These are phyloP conservation scores for Choanephora cucurbitarum DNA, from an alignment of 371 early-diverging fungal species.

Conservation along the genomic window DNA sequence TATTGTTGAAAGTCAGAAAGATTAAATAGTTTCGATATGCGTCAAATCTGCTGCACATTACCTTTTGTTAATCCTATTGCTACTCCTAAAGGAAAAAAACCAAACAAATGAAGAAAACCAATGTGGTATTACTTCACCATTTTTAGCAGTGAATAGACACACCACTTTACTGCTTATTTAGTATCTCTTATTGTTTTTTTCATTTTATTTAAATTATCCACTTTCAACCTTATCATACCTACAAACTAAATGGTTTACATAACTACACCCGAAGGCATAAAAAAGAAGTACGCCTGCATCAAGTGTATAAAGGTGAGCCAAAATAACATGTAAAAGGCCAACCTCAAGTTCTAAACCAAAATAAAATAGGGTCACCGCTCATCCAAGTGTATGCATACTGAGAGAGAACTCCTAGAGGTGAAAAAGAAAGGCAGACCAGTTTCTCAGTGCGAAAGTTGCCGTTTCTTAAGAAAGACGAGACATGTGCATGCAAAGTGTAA, in stretches of 20 bases:
- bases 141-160: slow-evolving; percentile 9
- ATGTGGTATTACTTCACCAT: slow-evolving; percentile 30
- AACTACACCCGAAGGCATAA: slow-evolving; percentile 34
- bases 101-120: slow-evolving; percentile 6
- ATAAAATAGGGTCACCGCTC: slow-evolving; percentile 63
- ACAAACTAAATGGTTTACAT: slow-evolving; percentile 29
- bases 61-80: no score
- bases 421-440: slow-evolving; percentile 79
- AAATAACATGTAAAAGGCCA: background rate
- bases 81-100: no score
- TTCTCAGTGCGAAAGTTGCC: slow-evolving; percentile 74
- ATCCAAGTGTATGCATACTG: slow-evolving; percentile 56
- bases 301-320: slow-evolving; percentile 48
- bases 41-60: no score
- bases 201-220: background rate
- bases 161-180: no score
- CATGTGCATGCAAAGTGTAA: slow-evolving; percentile 75
- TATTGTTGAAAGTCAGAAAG: no score
- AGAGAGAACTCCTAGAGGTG: slow-evolving; percentile 68
- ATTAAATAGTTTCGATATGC: no score
- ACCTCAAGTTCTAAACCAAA: no score
- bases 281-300: slow-evolving; percentile 44
- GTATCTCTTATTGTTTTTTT: background rate
- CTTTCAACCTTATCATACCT: background rate
- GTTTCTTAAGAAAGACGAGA: slow-evolving; percentile 69